phyloP scores from a whole-genome alignment of 371 early-diverging fungal species.

The Mucor lusitanicus region DNA sequence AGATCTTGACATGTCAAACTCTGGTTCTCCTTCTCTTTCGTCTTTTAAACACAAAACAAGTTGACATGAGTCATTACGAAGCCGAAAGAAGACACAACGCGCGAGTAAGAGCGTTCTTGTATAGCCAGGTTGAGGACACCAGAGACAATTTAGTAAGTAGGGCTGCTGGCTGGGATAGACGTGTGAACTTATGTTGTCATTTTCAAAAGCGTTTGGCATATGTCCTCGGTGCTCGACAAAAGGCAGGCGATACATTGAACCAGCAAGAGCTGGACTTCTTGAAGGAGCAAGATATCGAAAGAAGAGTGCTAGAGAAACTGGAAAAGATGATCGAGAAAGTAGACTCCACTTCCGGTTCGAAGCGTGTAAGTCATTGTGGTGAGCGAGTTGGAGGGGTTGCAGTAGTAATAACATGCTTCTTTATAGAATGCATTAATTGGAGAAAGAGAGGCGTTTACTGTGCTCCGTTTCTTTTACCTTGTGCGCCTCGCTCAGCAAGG shows the following conservation, averaged over 20 bases:
- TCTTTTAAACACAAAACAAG: background rate
- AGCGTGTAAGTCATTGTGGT: too few relatives aligned
- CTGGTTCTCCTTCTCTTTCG: background rate
- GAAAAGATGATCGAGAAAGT: background rate
- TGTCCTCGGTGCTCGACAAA: background rate
- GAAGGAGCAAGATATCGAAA: constrained; percentile 5
- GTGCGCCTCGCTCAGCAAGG: constrained; percentile 27
- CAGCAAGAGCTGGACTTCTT: background rate
- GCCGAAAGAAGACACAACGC: background rate
- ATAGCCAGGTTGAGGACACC: constrained; percentile 3
- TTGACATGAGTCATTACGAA: background rate
- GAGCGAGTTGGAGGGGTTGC: too few relatives aligned
- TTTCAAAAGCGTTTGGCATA: constrained; percentile 12
- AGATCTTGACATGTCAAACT: background rate
- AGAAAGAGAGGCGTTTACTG: background rate
- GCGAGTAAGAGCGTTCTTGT: background rate
- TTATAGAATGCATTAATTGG: background rate
- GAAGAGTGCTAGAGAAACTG: background rate
- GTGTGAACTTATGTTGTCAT: too few relatives aligned
- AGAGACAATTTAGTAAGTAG: constrained; percentile 12
- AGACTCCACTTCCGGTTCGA: too few relatives aligned
- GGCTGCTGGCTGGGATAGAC: too few relatives aligned
- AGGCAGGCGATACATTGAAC: background rate
- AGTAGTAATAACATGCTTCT: too few relatives aligned
- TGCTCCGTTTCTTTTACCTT: constrained; percentile 21